These are phyloP conservation scores for Mucor indicus DNA, from an alignment of 371 early-diverging fungal species.

Conservation along the genomic window DNA sequence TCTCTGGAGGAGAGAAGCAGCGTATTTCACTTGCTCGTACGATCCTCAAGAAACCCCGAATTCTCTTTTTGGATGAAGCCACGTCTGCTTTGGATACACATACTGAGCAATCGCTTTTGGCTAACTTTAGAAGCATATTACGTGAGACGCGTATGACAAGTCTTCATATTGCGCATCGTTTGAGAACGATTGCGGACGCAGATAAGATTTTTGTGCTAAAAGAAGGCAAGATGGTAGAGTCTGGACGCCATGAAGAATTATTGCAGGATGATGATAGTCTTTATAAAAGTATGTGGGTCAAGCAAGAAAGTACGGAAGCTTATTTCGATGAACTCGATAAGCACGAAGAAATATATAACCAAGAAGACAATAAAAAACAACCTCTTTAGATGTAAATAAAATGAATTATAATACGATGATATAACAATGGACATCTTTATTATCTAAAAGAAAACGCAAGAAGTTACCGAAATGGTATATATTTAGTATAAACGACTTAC, in stretches of 20 bases:
- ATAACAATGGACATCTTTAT: too few relatives aligned
- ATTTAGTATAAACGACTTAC: too few relatives aligned
- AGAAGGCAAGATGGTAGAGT: constrained; percentile 60
- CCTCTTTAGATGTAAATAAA: too few relatives aligned
- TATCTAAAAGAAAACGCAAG: too few relatives aligned
- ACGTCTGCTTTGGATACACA: constrained; percentile 91
- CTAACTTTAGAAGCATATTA: constrained; percentile 71
- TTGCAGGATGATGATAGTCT: constrained; percentile 57
- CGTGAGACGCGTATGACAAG: constrained; percentile 63
- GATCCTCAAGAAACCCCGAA: constrained; percentile 75
- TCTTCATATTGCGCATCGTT: constrained; percentile 77
- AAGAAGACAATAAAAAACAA: background rate
- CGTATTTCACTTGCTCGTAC: constrained; percentile 61
- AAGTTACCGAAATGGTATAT: too few relatives aligned
- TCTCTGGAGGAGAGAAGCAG: constrained; percentile 96
- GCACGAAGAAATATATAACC: constrained; percentile 14
- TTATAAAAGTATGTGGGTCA: constrained; percentile 86
- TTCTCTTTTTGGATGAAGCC: constrained; percentile 90
- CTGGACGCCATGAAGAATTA: constrained; percentile 72
- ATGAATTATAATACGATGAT: too few relatives aligned
- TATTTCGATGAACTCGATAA: constrained; percentile 19
- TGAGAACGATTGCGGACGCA: constrained; percentile 76
- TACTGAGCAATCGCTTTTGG: constrained; percentile 84
- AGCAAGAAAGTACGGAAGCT: constrained; percentile 52
- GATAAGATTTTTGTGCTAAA: constrained; percentile 79